These are phyloP conservation scores for Priceomyces melissophilus DNA, from an alignment of 805 yeast species.

Conservation along the genomic window DNA sequence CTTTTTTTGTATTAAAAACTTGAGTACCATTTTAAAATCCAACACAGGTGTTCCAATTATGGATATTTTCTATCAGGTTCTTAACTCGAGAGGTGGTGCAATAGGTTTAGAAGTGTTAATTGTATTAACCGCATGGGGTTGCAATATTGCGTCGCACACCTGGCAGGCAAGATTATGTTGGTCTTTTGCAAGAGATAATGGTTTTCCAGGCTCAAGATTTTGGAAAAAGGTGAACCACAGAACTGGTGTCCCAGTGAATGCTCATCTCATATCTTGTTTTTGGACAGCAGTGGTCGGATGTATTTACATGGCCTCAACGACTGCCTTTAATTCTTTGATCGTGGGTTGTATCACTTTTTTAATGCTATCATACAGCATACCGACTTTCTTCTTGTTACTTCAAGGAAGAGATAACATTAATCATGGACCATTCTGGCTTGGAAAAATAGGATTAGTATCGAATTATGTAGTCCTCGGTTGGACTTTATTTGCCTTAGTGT, in stretches of 20 bases:
- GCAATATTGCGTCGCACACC: conserved; percentile 27
- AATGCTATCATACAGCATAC: conserved; percentile 55
- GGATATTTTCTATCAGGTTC: conserved; percentile 19
- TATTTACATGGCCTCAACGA: conserved; percentile 60
- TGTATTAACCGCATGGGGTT: conserved; percentile 14
- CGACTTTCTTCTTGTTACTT: conserved; percentile 44
- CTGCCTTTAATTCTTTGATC: conserved; percentile 65
- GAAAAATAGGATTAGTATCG: conserved; percentile 48
- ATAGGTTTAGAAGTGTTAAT: conserved; percentile 21
- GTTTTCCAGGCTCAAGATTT: conserved; percentile 24
- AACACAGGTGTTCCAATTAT: conserved; percentile 19
- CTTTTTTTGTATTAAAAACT: conserved; percentile 19
- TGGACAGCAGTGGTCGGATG: conserved; percentile 20
- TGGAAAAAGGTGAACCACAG: conserved; percentile 16
- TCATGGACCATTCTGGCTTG: conserved; percentile 70
- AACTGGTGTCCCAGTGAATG: conserved; percentile 35
- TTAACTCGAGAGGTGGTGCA: conserved; percentile 18
- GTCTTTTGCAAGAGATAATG: conserved; percentile 39
- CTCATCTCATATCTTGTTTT: conserved; percentile 41
- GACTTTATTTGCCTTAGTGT: conserved; percentile 16
- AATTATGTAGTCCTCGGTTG: conserved; percentile 45
- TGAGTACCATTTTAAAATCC: conserved; percentile 6
- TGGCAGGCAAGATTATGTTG: conserved; percentile 26
- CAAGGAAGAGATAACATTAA: conserved; percentile 50
- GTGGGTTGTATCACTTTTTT: conserved; percentile 59